Percentiles rank a stretch among this genome's conserved stretches.
These are phyloP conservation scores for Aphanomyces invadans DNA, from an alignment of 352 stramenopile genomes.

Conservation along the genomic window DNA sequence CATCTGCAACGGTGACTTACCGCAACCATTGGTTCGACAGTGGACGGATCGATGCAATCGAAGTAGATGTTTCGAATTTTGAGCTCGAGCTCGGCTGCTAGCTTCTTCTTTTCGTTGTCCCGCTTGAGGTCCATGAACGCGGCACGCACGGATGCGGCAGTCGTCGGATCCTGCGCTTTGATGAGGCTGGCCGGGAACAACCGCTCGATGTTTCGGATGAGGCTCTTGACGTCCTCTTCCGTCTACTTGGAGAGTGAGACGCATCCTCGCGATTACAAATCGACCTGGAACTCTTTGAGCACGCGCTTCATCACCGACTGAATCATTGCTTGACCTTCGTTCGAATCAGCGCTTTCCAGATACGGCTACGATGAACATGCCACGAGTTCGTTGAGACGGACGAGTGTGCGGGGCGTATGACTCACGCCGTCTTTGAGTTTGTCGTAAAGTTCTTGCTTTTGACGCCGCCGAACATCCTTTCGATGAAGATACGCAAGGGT, in stretches of 20 bases:
- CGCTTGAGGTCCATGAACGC: slow-evolving; percentile 29
- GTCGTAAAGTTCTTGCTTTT: slow-evolving; percentile 53
- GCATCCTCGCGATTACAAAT: too few species aligned
- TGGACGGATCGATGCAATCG: slow-evolving; percentile 71
- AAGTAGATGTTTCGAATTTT: slow-evolving; percentile 88
- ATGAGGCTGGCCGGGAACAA: slow-evolving; percentile 60
- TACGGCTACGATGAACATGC: not conserved
- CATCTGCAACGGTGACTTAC: not conserved
- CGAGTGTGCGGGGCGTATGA: slow-evolving; percentile 9
- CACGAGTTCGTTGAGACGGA: not conserved
- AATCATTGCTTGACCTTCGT: slow-evolving; percentile 45
- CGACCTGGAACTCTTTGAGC: slow-evolving; percentile 46
- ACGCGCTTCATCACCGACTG: slow-evolving; percentile 40
- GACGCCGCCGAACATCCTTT: slow-evolving; percentile 52
- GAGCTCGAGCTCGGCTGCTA: slow-evolving; percentile 77
- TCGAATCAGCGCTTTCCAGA: slow-evolving; percentile 16
- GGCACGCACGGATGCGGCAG: slow-evolving; percentile 25
- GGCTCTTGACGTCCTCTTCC: slow-evolving; percentile 57
- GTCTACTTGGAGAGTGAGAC: slow-evolving; percentile 23
- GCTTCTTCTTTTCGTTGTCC: slow-evolving; percentile 61
- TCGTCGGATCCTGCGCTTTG: slow-evolving; percentile 16
- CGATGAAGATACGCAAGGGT: slow-evolving; percentile 46
- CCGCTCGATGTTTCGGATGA: slow-evolving; percentile 75
- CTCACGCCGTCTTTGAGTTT: slow-evolving; percentile 46
- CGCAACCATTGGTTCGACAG: slow-evolving; percentile 67